phyloP scores from a whole-genome alignment of 208 protist species.

The Naegleria gruberi region DNA sequence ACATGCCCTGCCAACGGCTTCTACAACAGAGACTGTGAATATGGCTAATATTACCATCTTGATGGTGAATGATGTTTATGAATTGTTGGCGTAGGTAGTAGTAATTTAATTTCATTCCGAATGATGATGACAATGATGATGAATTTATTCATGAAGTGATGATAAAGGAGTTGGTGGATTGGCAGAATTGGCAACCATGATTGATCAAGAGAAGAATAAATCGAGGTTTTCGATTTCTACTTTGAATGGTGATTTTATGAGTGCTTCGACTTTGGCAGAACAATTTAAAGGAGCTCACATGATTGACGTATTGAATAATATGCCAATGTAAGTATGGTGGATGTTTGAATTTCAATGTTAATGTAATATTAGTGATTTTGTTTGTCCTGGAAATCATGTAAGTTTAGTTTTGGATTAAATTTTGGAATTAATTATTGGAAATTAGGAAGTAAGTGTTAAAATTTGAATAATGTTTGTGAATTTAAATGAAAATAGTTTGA shows the following conservation, averaged over 20 bases:
- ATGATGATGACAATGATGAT: no score
- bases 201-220: neutral
- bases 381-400: neutral
- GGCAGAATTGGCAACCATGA: neutral
- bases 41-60: neutral
- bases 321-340: neutral
- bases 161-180: neutral
- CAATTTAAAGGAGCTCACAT: neutral
- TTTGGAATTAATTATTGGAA: no score
- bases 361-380: neutral
- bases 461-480: no score
- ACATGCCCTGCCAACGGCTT: neutral
- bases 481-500: no score
- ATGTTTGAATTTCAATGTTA: neutral
- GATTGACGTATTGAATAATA: neutral
- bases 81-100: neutral
- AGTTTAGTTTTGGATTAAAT: neutral
- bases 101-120: no score
- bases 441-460: no score
- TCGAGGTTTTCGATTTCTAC: neutral
- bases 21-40: neutral
- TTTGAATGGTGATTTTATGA: constrained; percentile 1
- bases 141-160: neutral
- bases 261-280: neutral
- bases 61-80: neutral